phyloP scores from a whole-genome alignment of 305 asterid genomes.

The Fraxinus sp. region DNA sequence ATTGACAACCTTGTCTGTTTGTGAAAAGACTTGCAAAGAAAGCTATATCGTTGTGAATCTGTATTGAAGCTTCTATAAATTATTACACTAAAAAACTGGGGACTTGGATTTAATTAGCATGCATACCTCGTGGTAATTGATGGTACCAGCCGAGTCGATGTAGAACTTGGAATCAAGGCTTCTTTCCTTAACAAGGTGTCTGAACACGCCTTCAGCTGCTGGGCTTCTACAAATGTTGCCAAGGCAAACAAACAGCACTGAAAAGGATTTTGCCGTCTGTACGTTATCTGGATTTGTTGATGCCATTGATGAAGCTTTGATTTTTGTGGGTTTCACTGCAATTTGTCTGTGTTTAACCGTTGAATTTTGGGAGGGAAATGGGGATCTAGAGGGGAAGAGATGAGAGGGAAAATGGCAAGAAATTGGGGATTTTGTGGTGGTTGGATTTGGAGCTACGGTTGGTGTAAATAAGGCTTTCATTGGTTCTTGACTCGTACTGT shows the following conservation, averaged over 20 bases:
- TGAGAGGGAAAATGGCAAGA: constrained; percentile 26
- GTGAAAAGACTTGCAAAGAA: not conserved
- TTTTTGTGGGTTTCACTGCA: constrained; percentile 18
- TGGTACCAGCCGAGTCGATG: constrained; percentile 93
- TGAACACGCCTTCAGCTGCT: constrained; percentile 83
- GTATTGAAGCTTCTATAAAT: not conserved
- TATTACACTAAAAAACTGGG: not conserved
- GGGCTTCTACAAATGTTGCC: constrained; percentile 96
- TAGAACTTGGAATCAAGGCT: constrained; percentile 55
- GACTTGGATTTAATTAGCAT: not conserved
- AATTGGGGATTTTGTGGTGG: constrained; percentile 32
- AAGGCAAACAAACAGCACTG: constrained; percentile 84
- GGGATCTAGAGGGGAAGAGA: constrained; percentile 21
- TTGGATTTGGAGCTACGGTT: constrained; percentile 12
- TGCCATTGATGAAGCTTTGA: constrained; percentile 57
- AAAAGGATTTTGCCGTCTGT: constrained; percentile 45
- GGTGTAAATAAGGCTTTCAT: constrained; percentile 44
- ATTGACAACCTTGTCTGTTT: not conserved
- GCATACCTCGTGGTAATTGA: constrained; percentile 66
- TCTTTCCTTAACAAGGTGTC: constrained; percentile 56
- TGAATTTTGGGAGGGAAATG: constrained; percentile 23
- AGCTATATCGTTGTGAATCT: not conserved
- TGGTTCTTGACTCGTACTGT: not conserved
- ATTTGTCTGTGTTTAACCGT: constrained; percentile 14
- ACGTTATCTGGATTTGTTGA: constrained; percentile 38